Evolutionary conservation across 306 rosid species (phyloP).

Genomic region (Begonia peltatifolia): DNA sequence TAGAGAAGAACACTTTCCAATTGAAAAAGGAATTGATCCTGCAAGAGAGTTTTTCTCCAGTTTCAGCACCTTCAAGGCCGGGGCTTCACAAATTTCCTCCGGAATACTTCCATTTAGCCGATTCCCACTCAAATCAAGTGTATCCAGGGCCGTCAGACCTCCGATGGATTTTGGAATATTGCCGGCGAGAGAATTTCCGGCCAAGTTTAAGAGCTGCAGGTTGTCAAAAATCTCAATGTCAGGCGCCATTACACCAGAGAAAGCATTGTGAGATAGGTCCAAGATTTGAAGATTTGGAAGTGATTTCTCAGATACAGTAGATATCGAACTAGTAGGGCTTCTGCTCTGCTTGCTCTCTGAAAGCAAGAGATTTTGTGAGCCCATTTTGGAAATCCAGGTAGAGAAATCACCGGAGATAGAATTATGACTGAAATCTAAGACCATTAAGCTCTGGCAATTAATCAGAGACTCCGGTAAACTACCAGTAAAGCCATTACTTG

Average conservation of each 20-base stretch:
- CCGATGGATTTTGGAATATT: conserved; percentile 48
- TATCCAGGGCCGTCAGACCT: conserved; percentile 38
- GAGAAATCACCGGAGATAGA: conserved; percentile 68
- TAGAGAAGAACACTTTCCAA: conserved; percentile 61
- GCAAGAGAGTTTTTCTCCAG: conserved; percentile 51
- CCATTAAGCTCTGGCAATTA: conserved; percentile 39
- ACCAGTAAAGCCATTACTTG: conserved; percentile 56
- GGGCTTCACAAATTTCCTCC: conserved; percentile 44
- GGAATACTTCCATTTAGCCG: conserved; percentile 69
- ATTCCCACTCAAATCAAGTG: conserved; percentile 70
- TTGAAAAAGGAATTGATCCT: conserved; percentile 56
- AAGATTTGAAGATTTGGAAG: conserved; percentile 50
- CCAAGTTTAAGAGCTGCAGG: conserved; percentile 56
- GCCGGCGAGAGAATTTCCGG: conserved; percentile 59
- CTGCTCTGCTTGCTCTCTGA: conserved; percentile 16
- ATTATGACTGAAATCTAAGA: conserved; percentile 60
- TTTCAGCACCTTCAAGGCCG: conserved; percentile 50
- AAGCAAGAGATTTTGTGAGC: conserved; percentile 34
- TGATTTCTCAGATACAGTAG: conserved; percentile 21
- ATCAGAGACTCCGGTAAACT: conserved; percentile 54
- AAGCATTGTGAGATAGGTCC: conserved; percentile 67
- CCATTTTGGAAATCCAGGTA: conserved; percentile 53
- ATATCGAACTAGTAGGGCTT: conserved; percentile 3
- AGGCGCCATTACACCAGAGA: conserved; percentile 57
- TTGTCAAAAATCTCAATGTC: conserved; percentile 41